A percentile compares a stretch with the other conserved stretches of the same genome.
These are phyloP conservation scores for Amphicarpaea edgeworthii DNA, from an alignment of 306 rosid species.

Conservation along the genomic window DNA sequence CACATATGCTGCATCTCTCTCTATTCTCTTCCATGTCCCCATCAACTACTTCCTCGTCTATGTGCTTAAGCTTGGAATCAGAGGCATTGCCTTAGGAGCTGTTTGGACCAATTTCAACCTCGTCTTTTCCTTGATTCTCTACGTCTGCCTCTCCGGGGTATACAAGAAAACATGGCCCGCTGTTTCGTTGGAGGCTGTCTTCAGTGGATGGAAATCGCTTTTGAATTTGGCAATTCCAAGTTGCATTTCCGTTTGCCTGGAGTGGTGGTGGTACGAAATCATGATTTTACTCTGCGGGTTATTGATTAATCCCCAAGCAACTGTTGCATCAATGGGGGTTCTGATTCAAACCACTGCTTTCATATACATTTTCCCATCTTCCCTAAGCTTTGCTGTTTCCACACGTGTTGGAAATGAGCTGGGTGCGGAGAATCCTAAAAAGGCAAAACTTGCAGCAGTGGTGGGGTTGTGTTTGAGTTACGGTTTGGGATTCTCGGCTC, in stretches of 20 bases:
- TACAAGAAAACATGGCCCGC: slow-evolving; percentile 75
- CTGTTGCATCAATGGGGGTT: slow-evolving; percentile 94
- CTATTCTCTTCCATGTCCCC: slow-evolving; percentile 79
- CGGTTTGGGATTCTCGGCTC: slow-evolving; percentile 66
- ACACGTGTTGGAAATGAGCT: slow-evolving; percentile 92
- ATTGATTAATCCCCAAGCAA: slow-evolving; percentile 79
- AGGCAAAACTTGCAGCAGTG: slow-evolving; percentile 65
- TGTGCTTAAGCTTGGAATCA: slow-evolving; percentile 65
- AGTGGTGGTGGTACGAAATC: slow-evolving; percentile 99
- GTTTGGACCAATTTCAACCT: slow-evolving; percentile 88
- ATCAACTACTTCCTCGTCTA: slow-evolving; percentile 77
- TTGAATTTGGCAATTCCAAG: slow-evolving; percentile 79
- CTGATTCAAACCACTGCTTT: slow-evolving; percentile 87
- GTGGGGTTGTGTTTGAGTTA: slow-evolving; percentile 77
- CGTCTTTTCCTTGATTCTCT: slow-evolving; percentile 62
- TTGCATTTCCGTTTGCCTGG: slow-evolving; percentile 91
- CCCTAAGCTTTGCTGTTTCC: slow-evolving; percentile 84
- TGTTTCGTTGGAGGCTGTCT: slow-evolving; percentile 54
- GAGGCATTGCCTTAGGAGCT: slow-evolving; percentile 76
- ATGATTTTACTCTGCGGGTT: slow-evolving; percentile 90
- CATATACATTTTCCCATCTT: slow-evolving; percentile 92
- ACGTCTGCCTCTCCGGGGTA: slow-evolving; percentile 62
- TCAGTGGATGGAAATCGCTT: slow-evolving; percentile 62
- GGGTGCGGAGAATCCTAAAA: slow-evolving; percentile 68
- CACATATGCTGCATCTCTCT: slow-evolving; percentile 66